These are phyloP conservation scores for Xylaria sp. DNA, from an alignment of 2,329 filamentous ascomycete genomes.

Conservation along the genomic window DNA sequence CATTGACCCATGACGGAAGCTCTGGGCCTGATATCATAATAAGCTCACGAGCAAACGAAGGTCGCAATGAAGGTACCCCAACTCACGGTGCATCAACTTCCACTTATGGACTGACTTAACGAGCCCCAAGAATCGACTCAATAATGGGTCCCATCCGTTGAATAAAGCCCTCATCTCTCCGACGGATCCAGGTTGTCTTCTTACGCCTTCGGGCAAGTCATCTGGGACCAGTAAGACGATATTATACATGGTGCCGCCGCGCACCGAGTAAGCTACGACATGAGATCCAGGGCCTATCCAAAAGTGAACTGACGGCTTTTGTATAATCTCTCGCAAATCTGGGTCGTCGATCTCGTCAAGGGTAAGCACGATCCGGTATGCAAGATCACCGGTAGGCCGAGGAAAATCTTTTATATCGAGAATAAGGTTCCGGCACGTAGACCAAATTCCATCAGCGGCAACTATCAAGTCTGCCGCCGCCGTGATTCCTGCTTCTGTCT, in stretches of 20 bases:
- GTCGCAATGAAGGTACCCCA: slow-evolving; percentile 12
- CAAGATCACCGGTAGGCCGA: slow-evolving; percentile 70
- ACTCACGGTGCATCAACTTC: slow-evolving; percentile 69
- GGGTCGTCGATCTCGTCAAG: slow-evolving; percentile 63
- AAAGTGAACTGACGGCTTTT: slow-evolving; percentile 64
- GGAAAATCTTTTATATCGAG: slow-evolving; percentile 60
- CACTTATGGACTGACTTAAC: slow-evolving; percentile 74
- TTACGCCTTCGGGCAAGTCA: slow-evolving; percentile 65
- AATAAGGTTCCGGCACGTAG: slow-evolving; percentile 62
- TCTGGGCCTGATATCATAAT: slow-evolving; percentile 47
- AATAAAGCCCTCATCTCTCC: slow-evolving; percentile 72
- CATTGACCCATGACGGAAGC: slow-evolving; percentile 66
- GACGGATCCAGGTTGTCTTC: slow-evolving; percentile 62
- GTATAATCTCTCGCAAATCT: slow-evolving; percentile 63
- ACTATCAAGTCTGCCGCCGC: slow-evolving; percentile 67
- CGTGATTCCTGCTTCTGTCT: slow-evolving; percentile 52
- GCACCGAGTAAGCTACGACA: slow-evolving; percentile 71
- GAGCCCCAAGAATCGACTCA: slow-evolving; percentile 56
- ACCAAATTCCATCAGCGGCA: slow-evolving; percentile 74
- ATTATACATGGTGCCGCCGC: slow-evolving; percentile 70
- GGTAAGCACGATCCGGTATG: slow-evolving; percentile 70
- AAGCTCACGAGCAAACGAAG: not conserved
- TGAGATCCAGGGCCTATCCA: slow-evolving; percentile 73
- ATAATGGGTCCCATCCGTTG: slow-evolving; percentile 71
- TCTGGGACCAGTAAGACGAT: slow-evolving; percentile 74